A percentile compares a stretch with the other conserved stretches of the same genome.
Evolutionary conservation across 2,329 filamentous ascomycete genomes (phyloP).

Genomic region (Monosporascus sp.): DNA sequence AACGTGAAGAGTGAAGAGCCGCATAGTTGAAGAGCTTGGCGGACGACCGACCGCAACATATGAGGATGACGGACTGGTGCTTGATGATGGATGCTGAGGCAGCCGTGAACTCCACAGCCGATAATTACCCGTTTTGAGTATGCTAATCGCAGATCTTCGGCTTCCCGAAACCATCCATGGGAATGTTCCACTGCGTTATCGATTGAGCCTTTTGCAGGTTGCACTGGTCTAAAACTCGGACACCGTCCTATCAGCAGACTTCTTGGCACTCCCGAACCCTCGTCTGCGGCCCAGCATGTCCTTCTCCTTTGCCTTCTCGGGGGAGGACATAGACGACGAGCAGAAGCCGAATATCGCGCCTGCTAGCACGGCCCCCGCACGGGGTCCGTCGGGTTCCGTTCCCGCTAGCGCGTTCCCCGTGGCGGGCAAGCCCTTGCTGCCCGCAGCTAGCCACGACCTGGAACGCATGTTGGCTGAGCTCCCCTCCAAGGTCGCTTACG

Average conservation of each 20-base stretch:
- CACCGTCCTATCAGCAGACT: neutral
- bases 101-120: neutral
- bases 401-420: conserved; percentile 54
- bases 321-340: conserved; percentile 59
- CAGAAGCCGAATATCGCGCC: conserved; percentile 26
- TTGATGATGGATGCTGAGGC: no score
- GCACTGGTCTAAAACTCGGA: neutral
- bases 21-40: neutral
- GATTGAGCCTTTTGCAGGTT: neutral
- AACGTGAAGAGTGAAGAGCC: neutral
- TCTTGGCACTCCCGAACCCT: neutral
- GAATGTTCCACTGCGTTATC: neutral
- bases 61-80: no score
- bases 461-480: conserved; percentile 50
- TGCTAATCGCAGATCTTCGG: no score
- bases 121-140: neutral
- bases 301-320: conserved; percentile 58
- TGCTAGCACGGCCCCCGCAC: conserved; percentile 9
- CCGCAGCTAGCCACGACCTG: conserved; percentile 48
- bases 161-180: neutral
- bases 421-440: conserved; percentile 54
- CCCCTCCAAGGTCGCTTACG: conserved; percentile 71
- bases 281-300: conserved; percentile 27
- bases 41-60: no score
- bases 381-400: conserved; percentile 17